Percentiles rank a stretch among this genome's conserved stretches.
Evolutionary conservation across 2,329 filamentous ascomycete genomes (phyloP).

Genomic region (Penicillium digitatum): DNA sequence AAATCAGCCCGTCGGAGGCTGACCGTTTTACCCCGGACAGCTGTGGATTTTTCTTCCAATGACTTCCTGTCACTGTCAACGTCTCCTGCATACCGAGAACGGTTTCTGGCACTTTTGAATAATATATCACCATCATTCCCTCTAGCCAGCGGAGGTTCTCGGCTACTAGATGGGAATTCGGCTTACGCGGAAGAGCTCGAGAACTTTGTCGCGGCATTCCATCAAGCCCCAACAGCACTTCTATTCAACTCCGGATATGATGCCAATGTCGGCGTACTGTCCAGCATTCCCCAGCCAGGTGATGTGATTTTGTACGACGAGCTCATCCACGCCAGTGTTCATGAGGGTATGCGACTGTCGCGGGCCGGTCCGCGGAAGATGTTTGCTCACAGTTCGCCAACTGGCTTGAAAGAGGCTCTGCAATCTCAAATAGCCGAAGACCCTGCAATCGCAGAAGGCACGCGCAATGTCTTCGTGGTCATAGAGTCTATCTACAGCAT

Average conservation of each 20-base stretch:
- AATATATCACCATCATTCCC: conserved; percentile 36
- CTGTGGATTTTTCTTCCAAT: conserved; percentile 61
- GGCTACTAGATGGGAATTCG: conserved; percentile 64
- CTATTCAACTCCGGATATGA: conserved; percentile 65
- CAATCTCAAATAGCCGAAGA: conserved; percentile 21
- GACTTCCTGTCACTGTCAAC: conserved; percentile 60
- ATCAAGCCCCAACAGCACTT: conserved; percentile 55
- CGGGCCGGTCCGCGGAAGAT: conserved; percentile 48
- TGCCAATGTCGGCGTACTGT: conserved; percentile 62
- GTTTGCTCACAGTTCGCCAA: conserved; percentile 47
- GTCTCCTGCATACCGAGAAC: conserved; percentile 45
- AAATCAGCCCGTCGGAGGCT: conserved; percentile 47
- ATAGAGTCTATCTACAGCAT: conserved; percentile 75
- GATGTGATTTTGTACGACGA: conserved; percentile 70
- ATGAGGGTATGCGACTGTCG: conserved; percentile 67
- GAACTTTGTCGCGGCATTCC: conserved; percentile 55
- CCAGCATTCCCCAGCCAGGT: conserved; percentile 55
- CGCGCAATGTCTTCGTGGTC: conserved; percentile 60
- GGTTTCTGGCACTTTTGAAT: conserved; percentile 49
- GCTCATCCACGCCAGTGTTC: conserved; percentile 71
- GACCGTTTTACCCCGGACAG: conserved; percentile 43
- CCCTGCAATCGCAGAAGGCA: conserved; percentile 34
- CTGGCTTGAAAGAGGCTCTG: neutral
- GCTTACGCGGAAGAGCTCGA: conserved; percentile 58
- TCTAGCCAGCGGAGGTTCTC: conserved; percentile 57